Conservation (phyloP, 805 yeast species). For the Saccharomycopsis malanga region DNA sequence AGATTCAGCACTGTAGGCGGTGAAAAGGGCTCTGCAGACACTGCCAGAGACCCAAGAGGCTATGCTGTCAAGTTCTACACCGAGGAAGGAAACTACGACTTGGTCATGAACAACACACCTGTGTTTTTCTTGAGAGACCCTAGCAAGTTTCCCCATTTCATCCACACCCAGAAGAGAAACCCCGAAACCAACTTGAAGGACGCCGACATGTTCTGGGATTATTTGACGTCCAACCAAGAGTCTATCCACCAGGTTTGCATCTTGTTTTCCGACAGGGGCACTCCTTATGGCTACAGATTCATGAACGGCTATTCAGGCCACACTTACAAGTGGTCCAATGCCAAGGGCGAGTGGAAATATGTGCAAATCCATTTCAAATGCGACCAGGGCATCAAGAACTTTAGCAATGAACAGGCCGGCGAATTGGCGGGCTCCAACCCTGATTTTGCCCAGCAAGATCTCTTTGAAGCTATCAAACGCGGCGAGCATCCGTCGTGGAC, state of each 20-base stretch:
- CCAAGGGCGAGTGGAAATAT: constrained; percentile 68
- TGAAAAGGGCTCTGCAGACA: constrained; percentile 58
- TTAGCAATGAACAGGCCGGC: constrained; percentile 62
- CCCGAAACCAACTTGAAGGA: constrained; percentile 71
- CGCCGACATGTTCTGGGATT: constrained; percentile 81
- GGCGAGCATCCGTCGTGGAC: constrained; percentile 85
- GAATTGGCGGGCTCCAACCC: constrained; percentile 70
- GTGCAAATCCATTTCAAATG: constrained; percentile 70
- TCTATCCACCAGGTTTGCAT: constrained; percentile 67
- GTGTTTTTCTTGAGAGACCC: constrained; percentile 82
- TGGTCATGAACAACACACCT: constrained; percentile 72
- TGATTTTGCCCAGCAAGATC: constrained; percentile 73
- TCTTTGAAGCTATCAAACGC: constrained; percentile 68
- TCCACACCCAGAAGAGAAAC: constrained; percentile 76
- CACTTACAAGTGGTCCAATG: constrained; percentile 73
- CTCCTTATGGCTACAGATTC: constrained; percentile 66
- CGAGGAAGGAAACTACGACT: constrained; percentile 61
- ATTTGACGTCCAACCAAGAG: constrained; percentile 65
- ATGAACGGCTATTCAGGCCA: constrained; percentile 86
- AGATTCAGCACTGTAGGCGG: constrained; percentile 72
- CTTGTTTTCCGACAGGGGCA: constrained; percentile 75
- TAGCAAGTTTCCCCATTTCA: constrained; percentile 74
- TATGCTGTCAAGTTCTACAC: constrained; percentile 60
- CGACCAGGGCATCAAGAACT: constrained; percentile 53
- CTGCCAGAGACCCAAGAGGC: constrained; percentile 66